Percentiles rank a stretch among this genome's conserved stretches.
Conservation (phyloP, 306 rosid genomes). For the Fagus sylvatica region DNA sequence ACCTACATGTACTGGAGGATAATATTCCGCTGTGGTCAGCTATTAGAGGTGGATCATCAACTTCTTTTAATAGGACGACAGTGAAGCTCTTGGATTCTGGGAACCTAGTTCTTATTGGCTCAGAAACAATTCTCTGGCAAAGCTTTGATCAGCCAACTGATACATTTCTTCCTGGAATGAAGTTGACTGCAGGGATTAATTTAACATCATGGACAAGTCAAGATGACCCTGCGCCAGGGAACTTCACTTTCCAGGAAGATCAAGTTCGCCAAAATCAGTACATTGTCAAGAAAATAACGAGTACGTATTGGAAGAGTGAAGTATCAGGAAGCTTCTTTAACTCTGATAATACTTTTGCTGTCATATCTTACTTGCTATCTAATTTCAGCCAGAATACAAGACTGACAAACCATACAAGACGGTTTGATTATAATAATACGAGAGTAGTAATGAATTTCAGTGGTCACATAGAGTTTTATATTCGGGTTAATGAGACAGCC, state of each 20-base stretch:
- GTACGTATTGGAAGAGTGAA: constrained; percentile 21
- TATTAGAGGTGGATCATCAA: rapidly evolving
- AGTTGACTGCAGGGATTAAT: constrained; percentile 3
- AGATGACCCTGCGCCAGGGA: background rate
- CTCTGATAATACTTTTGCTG: background rate
- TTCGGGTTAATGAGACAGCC: background rate
- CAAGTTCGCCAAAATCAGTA: background rate
- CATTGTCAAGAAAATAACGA: background rate
- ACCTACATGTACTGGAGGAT: constrained; percentile 17
- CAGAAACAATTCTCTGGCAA: constrained; percentile 30
- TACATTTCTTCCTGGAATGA: constrained; percentile 55
- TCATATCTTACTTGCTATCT: too few species aligned
- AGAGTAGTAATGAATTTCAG: constrained; percentile 28
- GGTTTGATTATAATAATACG: background rate
- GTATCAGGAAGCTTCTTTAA: background rate
- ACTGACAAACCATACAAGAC: too few species aligned
- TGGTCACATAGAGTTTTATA: constrained; percentile 5
- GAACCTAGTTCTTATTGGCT: constrained; percentile 31
- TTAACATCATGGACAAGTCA: constrained; percentile 36
- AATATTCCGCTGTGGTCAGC: constrained; percentile 16
- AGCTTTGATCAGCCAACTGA: constrained; percentile 47
- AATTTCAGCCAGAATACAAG: too few species aligned
- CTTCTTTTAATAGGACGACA: background rate
- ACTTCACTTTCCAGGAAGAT: constrained; percentile 24
- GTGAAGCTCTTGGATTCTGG: constrained; percentile 44